A percentile compares a stretch with the other conserved stretches of the same genome.
Evolutionary conservation across 139 green algal genomes (phyloP).

Genomic region (Chlamydomonas sphaeroides): DNA sequence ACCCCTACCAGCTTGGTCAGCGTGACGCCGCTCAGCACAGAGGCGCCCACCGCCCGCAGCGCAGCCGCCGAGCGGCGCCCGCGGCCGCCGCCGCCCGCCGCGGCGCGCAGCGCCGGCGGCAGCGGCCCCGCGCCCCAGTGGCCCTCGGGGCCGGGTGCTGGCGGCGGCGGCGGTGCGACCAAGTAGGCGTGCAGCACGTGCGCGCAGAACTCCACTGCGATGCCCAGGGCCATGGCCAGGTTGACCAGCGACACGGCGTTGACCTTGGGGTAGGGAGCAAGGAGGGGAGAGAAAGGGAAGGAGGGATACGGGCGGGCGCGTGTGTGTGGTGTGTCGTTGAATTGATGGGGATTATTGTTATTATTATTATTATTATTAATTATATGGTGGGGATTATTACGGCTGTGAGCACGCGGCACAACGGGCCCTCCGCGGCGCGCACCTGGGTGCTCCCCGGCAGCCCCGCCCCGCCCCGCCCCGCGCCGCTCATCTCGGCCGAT

Average conservation of each 20-base stretch:
- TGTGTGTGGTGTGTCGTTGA: no score
- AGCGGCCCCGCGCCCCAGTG: not conserved
- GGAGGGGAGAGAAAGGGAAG: no score
- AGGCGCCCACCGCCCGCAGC: conserved; percentile 60
- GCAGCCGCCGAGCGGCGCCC: not conserved
- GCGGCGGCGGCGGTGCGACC: conserved; percentile 5
- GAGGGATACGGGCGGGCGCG: no score
- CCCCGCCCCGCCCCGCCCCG: no score
- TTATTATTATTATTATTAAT: no score
- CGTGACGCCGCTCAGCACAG: conserved; percentile 86
- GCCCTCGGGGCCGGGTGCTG: not conserved
- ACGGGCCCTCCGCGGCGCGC: no score
- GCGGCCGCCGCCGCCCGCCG: not conserved
- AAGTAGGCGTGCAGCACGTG: conserved; percentile 83
- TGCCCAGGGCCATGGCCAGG: conserved; percentile 82
- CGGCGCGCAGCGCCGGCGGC: not conserved
- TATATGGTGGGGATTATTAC: no score
- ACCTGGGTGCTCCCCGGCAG: no score
- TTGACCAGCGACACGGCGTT: conserved; percentile 86
- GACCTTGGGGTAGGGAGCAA: no score
- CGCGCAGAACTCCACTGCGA: conserved; percentile 87
- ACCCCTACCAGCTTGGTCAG: conserved; percentile 91
- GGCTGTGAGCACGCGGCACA: no score
- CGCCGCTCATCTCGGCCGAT: no score
- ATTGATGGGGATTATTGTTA: no score